These are phyloP conservation scores for Arabidopsis suecica DNA, from an alignment of 345 rosid genomes.

Conservation along the genomic window DNA sequence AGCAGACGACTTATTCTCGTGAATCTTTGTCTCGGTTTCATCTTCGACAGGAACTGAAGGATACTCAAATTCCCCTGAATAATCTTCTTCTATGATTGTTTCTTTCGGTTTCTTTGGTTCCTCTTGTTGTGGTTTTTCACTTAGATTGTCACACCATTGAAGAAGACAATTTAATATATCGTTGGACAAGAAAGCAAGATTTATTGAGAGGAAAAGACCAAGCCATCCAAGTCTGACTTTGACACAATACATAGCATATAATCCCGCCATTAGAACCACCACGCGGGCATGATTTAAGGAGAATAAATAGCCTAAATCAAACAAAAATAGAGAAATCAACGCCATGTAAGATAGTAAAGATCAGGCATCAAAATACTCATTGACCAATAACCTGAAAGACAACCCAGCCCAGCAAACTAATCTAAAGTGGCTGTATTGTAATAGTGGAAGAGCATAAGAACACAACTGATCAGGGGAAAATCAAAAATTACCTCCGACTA, in stretches of 20 bases:
- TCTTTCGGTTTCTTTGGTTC: conserved; percentile 64
- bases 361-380: neutral
- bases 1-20: conserved; percentile 68
- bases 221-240: conserved; percentile 94
- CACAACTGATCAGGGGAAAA: neutral
- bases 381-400: conserved; percentile 5
- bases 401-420: conserved; percentile 11
- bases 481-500: conserved; percentile 83
- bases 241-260: conserved; percentile 80
- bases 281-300: conserved; percentile 89
- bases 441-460: neutral
- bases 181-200: conserved; percentile 89
- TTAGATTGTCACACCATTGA: conserved; percentile 78
- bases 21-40: conserved; percentile 55
- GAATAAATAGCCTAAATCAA: conserved; percentile 83
- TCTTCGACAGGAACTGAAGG: conserved; percentile 61
- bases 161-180: conserved; percentile 76
- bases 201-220: conserved; percentile 81
- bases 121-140: conserved; percentile 60
- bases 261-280: conserved; percentile 74
- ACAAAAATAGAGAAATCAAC: conserved; percentile 34
- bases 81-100: conserved; percentile 70
- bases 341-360: conserved; percentile 2
- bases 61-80: conserved; percentile 61
- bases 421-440: conserved; percentile 2